These are phyloP conservation scores for Trypanosomatidae sp. DNA, from an alignment of 208 protist genomes.

Conservation along the genomic window DNA sequence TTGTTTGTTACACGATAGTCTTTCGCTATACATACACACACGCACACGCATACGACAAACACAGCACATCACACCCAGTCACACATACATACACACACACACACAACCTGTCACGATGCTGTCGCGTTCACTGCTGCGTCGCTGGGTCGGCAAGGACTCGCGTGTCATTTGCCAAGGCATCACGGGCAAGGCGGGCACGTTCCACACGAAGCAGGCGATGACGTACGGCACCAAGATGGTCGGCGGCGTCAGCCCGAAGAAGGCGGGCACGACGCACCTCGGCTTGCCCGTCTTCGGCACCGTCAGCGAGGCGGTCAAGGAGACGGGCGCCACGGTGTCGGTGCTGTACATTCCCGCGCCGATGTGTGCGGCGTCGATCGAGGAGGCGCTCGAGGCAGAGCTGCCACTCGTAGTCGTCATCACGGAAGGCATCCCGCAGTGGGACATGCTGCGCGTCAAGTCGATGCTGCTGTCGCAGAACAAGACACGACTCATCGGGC, in stretches of 20 bases:
- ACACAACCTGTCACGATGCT: constrained; percentile 28
- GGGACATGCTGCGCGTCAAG: constrained; percentile 96
- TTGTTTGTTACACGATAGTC: neutral
- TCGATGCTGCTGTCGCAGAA: constrained; percentile 84
- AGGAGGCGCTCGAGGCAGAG: constrained; percentile 96
- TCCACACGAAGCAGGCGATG: constrained; percentile 95
- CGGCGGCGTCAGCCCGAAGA: constrained; percentile 94
- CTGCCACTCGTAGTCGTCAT: constrained; percentile 96
- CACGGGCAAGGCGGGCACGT: constrained; percentile 97
- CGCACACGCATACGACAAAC: neutral
- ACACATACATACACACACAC: neutral
- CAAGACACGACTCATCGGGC: constrained; percentile 95
- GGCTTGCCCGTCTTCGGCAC: constrained; percentile 93
- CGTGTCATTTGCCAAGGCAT: constrained; percentile 98
- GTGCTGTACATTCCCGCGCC: constrained; percentile 98
- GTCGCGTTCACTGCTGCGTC: constrained; percentile 29
- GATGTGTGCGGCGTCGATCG: constrained; percentile 89
- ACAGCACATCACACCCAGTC: constrained; percentile 1
- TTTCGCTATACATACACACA: neutral
- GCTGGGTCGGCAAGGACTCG: constrained; percentile 91
- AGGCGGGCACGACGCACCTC: constrained; percentile 91
- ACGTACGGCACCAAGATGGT: constrained; percentile 98
- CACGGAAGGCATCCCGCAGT: constrained; percentile 98
- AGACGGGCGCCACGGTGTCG: constrained; percentile 89
- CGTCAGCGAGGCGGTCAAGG: constrained; percentile 82